A percentile compares a stretch with the other conserved stretches of the same genome.
Conservation (phyloP, 805 yeast species). For the Grigorovia yakushimaensis region DNA sequence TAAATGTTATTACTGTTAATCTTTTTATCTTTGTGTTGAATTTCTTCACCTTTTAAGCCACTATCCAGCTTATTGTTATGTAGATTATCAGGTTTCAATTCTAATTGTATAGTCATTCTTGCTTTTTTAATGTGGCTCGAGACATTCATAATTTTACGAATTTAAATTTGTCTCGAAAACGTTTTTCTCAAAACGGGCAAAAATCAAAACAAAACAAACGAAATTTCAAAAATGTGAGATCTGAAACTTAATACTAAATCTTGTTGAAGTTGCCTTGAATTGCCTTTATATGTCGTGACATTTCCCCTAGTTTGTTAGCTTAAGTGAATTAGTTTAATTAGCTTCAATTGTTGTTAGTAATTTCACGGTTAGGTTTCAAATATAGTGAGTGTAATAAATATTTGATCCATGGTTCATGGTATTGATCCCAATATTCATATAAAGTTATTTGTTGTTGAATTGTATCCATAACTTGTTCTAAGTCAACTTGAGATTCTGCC, state of each 20-base stretch:
- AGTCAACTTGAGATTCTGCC: conserved; percentile 65
- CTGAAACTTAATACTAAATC: background rate
- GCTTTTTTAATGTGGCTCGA: background rate
- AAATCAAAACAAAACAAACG: background rate
- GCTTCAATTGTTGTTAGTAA: no score
- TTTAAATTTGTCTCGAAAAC: background rate
- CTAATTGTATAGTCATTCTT: background rate
- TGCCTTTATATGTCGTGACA: background rate
- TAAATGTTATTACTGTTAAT: no score
- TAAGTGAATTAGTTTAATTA: background rate
- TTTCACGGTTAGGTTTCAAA: conserved; percentile 9
- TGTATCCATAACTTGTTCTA: conserved; percentile 69
- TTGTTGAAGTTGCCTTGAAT: background rate
- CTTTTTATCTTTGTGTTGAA: background rate
- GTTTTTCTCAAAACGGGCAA: background rate
- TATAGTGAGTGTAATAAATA: conserved; percentile 27
- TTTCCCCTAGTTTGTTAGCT: background rate
- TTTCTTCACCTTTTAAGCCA: background rate
- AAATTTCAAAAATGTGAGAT: background rate
- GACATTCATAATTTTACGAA: background rate
- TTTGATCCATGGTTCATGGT: conserved; percentile 55
- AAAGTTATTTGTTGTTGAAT: conserved; percentile 75
- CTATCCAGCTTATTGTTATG: background rate
- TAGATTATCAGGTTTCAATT: background rate
- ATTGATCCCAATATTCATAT: conserved; percentile 81